Percentiles rank a stretch among this genome's conserved stretches.
phyloP scores from a whole-genome alignment of 2,329 filamentous ascomycete species.

The Phaeosphaeria sp. region DNA sequence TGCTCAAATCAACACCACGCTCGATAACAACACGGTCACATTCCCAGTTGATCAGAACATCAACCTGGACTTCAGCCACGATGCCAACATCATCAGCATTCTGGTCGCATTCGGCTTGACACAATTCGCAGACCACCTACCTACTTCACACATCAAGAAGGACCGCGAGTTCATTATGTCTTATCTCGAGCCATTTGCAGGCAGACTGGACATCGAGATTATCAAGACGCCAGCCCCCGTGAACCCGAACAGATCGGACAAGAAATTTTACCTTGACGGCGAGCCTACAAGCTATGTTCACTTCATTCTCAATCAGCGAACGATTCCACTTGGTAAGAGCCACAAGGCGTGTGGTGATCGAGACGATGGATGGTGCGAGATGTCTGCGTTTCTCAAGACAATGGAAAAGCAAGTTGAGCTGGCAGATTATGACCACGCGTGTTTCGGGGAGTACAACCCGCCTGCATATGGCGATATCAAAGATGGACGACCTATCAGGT shows the following conservation, averaged over 20 bases:
- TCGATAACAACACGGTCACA: conserved; percentile 70
- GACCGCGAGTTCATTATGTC: conserved; percentile 69
- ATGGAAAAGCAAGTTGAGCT: conserved; percentile 65
- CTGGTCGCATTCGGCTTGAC: conserved; percentile 75
- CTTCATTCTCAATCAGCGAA: conserved; percentile 77
- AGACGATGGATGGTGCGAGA: conserved; percentile 79
- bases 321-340: conserved; percentile 71
- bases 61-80: conserved; percentile 81
- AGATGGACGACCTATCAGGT: conserved; percentile 55
- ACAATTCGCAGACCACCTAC: conserved; percentile 70
- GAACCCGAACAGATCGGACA: conserved; percentile 23
- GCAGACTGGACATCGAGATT: conserved; percentile 75
- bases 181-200: conserved; percentile 74
- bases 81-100: conserved; percentile 75
- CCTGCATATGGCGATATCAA: conserved; percentile 58
- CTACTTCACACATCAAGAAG: conserved; percentile 60
- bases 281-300: conserved; percentile 72
- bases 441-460: conserved; percentile 64
- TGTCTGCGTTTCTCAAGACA: conserved; percentile 70
- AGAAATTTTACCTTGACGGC: conserved; percentile 58
- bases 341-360: conserved; percentile 70
- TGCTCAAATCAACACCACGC: conserved; percentile 67
- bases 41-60: conserved; percentile 77
- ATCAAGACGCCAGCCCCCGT: conserved; percentile 72
- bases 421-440: conserved; percentile 70